Evolutionary conservation across 169 alveolate species (phyloP), one percentile per base, ranked within the genome.

Genomic region (Theileria luwenshuni): DNA sequence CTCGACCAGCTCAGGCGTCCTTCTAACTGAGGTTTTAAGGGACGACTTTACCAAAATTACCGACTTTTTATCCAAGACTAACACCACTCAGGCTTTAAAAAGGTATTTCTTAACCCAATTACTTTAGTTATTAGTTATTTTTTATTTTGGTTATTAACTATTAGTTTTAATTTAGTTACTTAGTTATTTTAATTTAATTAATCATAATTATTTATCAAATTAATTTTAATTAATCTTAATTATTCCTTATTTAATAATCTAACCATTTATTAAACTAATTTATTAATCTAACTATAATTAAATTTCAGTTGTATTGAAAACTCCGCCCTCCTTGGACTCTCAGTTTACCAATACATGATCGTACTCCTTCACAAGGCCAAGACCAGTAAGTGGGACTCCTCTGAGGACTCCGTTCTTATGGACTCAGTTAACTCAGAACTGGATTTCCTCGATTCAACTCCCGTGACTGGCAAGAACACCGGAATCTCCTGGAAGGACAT

Each of bases 311-410:
- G 62, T 17, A 75, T 56, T 33, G 83, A 59, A 30, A 41, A 58
- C 13, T 77, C 83, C 5, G 42, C 32, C 32, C 64, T 64, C 30
- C 58, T 81, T 30, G 89, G 85, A 12, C 64, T 79, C 17, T 61
- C 87, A 7, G 72, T 71, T 27, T 79, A 71, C 49, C 87, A 79
- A 71, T 38, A 56, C 28, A 35, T 79, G 64, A 68, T 67, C 1
- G 83, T 28, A 10, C 38, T 69, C n/a, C 17, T 62, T 32, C 83
- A 45, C 33, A 28, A 65, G 38, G 17, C 23, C 1, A 33, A 21
- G 15, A 17, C 77, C 1, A 71, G 69, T 25, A 49, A 61, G 15
- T 79, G 87, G 87, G 27, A 19, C 5, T 32, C 32, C 8, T 17
- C n/a, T 15, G 87, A 79, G 12, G 87, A 79, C 54, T 67, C 75